Percentiles rank a stretch among this genome's conserved stretches.
These are phyloP conservation scores for Cydonia oblonga DNA, from an alignment of 331 rosid genomes.

Conservation along the genomic window DNA sequence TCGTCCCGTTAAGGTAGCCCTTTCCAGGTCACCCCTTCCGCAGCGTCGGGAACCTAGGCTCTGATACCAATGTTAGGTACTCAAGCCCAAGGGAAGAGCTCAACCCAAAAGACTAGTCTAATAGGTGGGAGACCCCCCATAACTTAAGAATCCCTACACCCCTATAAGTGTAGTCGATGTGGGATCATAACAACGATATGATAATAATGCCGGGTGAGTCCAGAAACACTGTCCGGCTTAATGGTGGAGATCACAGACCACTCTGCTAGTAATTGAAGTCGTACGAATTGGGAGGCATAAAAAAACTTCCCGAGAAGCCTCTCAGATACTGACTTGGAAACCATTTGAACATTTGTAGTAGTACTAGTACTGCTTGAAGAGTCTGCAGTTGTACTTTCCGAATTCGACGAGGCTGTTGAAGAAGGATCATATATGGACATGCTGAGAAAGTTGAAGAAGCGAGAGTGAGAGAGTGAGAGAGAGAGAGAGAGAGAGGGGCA, in stretches of 20 bases:
- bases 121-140: too few species aligned
- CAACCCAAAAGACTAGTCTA: too few species aligned
- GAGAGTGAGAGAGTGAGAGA: background rate
- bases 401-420: slow-evolving; percentile 17
- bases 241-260: slow-evolving; percentile 48
- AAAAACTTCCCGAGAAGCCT: slow-evolving; percentile 61
- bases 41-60: too few species aligned
- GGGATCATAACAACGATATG: background rate
- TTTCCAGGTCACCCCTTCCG: too few species aligned
- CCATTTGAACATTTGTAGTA: slow-evolving; percentile 29
- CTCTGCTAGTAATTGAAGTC: slow-evolving; percentile 44
- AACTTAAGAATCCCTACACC: too few species aligned
- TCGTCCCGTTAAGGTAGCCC: too few species aligned
- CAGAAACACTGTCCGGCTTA: slow-evolving; percentile 25
- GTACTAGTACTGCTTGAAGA: background rate
- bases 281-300: slow-evolving; percentile 34
- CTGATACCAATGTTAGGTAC: too few species aligned
- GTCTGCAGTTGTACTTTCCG: background rate
- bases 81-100: too few species aligned
- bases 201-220: slow-evolving; percentile 26
- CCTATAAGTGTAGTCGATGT: too few species aligned
- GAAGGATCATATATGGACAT: slow-evolving; percentile 9
- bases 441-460: background rate
- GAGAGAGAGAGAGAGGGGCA: background rate
- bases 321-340: slow-evolving; percentile 45